Percentiles rank a stretch among this genome's conserved stretches.
These are phyloP conservation scores for Juglanconis sp. DNA, from an alignment of 2,329 filamentous ascomycete species.

Conservation along the genomic window DNA sequence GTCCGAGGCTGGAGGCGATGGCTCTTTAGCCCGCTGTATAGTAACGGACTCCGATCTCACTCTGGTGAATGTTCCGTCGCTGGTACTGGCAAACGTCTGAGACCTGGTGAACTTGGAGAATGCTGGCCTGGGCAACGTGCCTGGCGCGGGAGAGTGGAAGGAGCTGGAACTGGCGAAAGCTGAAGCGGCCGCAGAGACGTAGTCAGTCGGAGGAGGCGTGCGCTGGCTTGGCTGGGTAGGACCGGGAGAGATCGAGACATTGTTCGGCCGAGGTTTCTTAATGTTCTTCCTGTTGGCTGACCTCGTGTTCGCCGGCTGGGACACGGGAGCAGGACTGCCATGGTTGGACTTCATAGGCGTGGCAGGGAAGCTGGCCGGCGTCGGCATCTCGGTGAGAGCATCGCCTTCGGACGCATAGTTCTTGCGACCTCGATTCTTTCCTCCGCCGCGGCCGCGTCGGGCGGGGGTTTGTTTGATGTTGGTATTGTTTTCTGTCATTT, in stretches of 20 bases:
- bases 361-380: constrained; percentile 34
- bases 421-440: constrained; percentile 41
- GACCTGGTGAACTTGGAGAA: constrained; percentile 48
- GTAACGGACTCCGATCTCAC: constrained; percentile 13
- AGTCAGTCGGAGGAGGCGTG: constrained; percentile 42
- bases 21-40: constrained; percentile 33
- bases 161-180: constrained; percentile 83
- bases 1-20: constrained; percentile 52
- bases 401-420: constrained; percentile 61
- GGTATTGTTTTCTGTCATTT: constrained; percentile 32
- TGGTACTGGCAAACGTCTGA: background rate
- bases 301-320: constrained; percentile 29
- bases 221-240: constrained; percentile 37
- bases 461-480: constrained; percentile 33
- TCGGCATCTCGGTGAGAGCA: constrained; percentile 33
- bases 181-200: constrained; percentile 42
- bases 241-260: constrained; percentile 39
- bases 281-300: constrained; percentile 28
- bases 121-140: constrained; percentile 83
- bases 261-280: constrained; percentile 29
- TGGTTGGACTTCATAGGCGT: constrained; percentile 46
- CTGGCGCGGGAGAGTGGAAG: constrained; percentile 92
- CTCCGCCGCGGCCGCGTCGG: constrained; percentile 38
- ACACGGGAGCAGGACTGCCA: constrained; percentile 32
- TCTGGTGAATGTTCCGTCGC: constrained; percentile 29